Percentiles rank a stretch among this genome's conserved stretches.
Evolutionary conservation across 768 basidiomycete genomes (phyloP).

Genomic region (Termitomyces sp.): DNA sequence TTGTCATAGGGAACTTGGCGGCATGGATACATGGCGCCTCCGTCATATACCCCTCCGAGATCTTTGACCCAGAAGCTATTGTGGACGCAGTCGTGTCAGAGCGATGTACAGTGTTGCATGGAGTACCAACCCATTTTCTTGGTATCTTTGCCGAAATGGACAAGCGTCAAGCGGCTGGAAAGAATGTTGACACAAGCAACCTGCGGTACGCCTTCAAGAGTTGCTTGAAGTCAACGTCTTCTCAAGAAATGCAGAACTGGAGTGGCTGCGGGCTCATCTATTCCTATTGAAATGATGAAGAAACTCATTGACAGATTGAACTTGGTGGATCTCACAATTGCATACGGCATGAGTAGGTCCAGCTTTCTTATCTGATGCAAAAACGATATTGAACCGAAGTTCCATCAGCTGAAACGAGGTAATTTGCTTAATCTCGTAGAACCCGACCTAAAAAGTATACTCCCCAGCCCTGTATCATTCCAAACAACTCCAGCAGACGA

Average conservation of each 20-base stretch:
- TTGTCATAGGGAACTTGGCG: constrained; percentile 77
- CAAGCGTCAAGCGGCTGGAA: constrained; percentile 39
- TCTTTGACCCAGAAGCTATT: constrained; percentile 57
- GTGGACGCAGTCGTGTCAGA: constrained; percentile 68
- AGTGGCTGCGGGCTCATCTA: constrained; percentile 73
- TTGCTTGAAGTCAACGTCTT: neutral
- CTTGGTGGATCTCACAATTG: constrained; percentile 65
- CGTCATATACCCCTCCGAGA: constrained; percentile 69
- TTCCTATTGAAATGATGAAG: constrained; percentile 79
- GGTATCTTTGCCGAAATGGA: constrained; percentile 68
- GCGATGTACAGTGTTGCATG: constrained; percentile 73
- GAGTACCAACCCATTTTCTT: constrained; percentile 82
- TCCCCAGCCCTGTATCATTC: constrained; percentile 70
- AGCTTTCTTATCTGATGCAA: neutral
- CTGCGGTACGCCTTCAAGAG: constrained; percentile 44
- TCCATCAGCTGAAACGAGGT: constrained; percentile 66
- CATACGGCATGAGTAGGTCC: constrained; percentile 82
- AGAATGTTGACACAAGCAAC: constrained; percentile 38
- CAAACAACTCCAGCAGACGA: constrained; percentile 70
- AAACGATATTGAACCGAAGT: neutral
- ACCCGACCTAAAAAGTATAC: neutral
- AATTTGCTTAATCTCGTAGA: neutral
- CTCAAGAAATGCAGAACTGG: constrained; percentile 45
- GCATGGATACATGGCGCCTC: constrained; percentile 71
- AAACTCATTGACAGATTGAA: constrained; percentile 63